A percentile compares a stretch with the other conserved stretches of the same genome.
These are phyloP conservation scores for Rhodosporidiobolus odoratus DNA, from an alignment of 768 basidiomycete species.

Conservation along the genomic window DNA sequence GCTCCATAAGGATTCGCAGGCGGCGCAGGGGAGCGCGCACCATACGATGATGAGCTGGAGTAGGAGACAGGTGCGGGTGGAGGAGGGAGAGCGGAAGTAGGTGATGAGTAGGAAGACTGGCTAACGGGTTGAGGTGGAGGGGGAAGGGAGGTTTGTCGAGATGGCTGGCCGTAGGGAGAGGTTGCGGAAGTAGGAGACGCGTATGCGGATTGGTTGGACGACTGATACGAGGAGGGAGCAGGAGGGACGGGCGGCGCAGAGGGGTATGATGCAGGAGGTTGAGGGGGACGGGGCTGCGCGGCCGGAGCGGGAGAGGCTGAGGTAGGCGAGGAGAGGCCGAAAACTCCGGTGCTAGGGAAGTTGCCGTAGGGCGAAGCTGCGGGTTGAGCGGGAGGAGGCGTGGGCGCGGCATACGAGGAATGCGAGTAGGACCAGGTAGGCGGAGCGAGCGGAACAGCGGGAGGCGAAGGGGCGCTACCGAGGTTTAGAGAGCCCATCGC, in stretches of 20 bases:
- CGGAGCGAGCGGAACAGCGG: not conserved
- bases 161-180: conserved; percentile 24
- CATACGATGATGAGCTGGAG: not conserved
- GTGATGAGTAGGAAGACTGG: not conserved
- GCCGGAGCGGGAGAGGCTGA: too few species aligned
- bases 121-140: conserved; percentile 18
- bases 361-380: conserved; percentile 31
- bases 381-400: conserved; percentile 1
- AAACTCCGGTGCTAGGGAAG: conserved; percentile 21
- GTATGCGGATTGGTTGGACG: conserved; percentile 3
- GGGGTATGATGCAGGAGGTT: conserved; percentile 18
- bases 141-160: conserved; percentile 11
- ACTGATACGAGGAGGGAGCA: conserved; percentile 40
- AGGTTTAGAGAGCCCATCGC: conserved; percentile 46
- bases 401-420: not conserved
- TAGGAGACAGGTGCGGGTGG: conserved; percentile 40
- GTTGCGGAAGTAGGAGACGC: not conserved
- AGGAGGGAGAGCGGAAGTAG: conserved; percentile 27
- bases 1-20: conserved; percentile 38
- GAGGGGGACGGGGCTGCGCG: conserved; percentile 9
- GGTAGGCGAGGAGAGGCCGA: conserved; percentile 11
- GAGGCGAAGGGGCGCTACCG: conserved; percentile 6
- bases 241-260: conserved; percentile 44
- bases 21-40: conserved; percentile 32
- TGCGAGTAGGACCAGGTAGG: not conserved